Evolutionary conservation across 2,329 filamentous ascomycete genomes (phyloP).

Genomic region (Grosmannia penicillata): DNA sequence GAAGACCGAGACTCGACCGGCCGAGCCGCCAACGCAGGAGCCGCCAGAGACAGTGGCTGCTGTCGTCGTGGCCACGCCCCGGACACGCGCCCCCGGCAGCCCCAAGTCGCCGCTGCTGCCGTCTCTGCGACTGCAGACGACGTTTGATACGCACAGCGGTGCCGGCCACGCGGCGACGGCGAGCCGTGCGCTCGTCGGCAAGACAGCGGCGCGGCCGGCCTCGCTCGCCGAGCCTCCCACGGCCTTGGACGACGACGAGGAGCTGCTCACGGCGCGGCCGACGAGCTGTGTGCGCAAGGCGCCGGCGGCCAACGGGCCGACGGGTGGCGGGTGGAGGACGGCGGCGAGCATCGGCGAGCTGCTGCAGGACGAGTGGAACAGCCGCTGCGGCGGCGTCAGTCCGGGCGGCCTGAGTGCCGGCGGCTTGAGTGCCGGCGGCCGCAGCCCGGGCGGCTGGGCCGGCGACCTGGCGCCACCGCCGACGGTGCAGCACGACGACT

Average conservation of each 20-base stretch:
- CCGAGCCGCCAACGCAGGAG: no score
- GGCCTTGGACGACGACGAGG: slow-evolving; percentile 18
- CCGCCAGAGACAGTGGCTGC: no score
- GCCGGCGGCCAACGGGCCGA: no score
- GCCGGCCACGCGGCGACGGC: neutral
- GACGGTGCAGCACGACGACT: slow-evolving; percentile 45
- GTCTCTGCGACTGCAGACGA: slow-evolving; percentile 28
- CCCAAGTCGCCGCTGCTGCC: slow-evolving; percentile 9
- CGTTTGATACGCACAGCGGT: slow-evolving; percentile 16
- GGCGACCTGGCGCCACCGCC: neutral
- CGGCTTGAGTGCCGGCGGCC: neutral
- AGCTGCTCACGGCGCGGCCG: slow-evolving; percentile 23
- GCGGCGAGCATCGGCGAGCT: slow-evolving; percentile 27
- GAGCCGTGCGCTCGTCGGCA: no score
- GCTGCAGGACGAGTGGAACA: slow-evolving; percentile 13
- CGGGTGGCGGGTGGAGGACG: neutral
- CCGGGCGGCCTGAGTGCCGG: no score
- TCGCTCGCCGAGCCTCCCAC: no score
- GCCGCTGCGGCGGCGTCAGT: neutral
- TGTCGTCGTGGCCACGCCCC: no score
- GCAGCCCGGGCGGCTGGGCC: slow-evolving; percentile 7
- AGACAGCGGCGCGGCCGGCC: no score
- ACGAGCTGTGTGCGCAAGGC: slow-evolving; percentile 14
- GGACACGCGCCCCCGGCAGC: neutral
- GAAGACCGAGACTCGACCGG: no score